These are phyloP conservation scores for Dryas integrifolia DNA, from an alignment of 331 rosid genomes.

Conservation along the genomic window DNA sequence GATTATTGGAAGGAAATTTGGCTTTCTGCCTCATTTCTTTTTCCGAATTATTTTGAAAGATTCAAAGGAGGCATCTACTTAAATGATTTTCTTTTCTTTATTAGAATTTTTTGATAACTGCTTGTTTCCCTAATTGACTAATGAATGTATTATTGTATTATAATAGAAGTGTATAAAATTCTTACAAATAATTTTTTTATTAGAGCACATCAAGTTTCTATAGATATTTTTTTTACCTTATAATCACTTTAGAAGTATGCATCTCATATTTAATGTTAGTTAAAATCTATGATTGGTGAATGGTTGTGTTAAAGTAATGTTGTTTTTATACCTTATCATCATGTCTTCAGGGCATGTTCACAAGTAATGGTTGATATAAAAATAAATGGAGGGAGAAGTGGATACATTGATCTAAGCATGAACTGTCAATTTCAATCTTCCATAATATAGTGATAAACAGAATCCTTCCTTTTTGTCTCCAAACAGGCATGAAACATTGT, in stretches of 20 bases:
- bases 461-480: no score
- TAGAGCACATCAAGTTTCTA: background rate
- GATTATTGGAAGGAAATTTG: background rate
- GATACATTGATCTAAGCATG: no score
- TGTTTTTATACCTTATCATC: background rate
- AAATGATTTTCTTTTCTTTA: background rate
- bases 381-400: no score
- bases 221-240: background rate
- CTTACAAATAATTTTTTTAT: background rate
- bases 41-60: background rate
- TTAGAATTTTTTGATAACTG: background rate
- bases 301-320: background rate
- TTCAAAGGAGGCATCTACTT: background rate
- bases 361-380: background rate
- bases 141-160: background rate
- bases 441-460: no score
- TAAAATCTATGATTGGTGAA: background rate
- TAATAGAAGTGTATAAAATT: no score
- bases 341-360: background rate
- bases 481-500: no score
- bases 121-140: background rate
- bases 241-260: background rate
- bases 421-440: no score
- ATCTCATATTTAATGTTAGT: background rate
- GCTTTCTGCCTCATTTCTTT: background rate